phyloP scores from a whole-genome alignment of 257 asterid species.

The Mitragyna speciosa region DNA sequence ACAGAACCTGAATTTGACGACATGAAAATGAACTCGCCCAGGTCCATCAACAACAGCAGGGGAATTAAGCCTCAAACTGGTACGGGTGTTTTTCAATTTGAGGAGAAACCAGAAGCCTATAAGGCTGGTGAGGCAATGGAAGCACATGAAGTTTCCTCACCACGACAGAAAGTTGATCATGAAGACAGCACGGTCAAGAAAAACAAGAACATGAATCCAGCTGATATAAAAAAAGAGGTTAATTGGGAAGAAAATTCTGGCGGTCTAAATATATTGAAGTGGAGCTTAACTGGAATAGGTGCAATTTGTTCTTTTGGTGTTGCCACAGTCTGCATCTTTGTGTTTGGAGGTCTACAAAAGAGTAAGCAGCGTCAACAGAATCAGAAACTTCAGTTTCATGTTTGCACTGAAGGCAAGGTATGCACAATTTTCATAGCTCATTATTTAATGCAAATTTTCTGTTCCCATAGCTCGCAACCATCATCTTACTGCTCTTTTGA shows the following conservation, averaged over 20 bases:
- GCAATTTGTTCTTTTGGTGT: conserved; percentile 75
- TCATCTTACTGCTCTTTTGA: neutral
- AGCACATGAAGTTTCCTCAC: conserved; percentile 2
- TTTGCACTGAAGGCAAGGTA: conserved; percentile 57
- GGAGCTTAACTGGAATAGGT: conserved; percentile 67
- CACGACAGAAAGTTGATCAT: conserved; percentile 17
- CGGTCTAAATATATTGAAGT: conserved; percentile 50
- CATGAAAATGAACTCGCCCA: conserved; percentile 74
- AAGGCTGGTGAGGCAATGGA: conserved; percentile 23
- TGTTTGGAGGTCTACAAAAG: conserved; percentile 38
- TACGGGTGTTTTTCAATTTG: conserved; percentile 33
- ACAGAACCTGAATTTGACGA: conserved; percentile 66
- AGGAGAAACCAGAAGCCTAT: conserved; percentile 30
- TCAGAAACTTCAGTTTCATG: conserved; percentile 54
- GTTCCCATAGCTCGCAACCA: too few species aligned
- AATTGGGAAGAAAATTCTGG: conserved; percentile 31
- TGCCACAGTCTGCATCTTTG: conserved; percentile 61
- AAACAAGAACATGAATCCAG: neutral
- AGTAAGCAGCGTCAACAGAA: conserved; percentile 32
- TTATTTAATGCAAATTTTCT: neutral
- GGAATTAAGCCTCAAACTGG: conserved; percentile 39
- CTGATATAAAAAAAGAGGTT: neutral
- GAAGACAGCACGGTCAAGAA: conserved; percentile 24
- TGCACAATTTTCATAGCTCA: neutral
- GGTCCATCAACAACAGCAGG: conserved; percentile 27